Base-by-base conservation (phyloP, 208 protist species). In the Leishmania turanica region DNA sequence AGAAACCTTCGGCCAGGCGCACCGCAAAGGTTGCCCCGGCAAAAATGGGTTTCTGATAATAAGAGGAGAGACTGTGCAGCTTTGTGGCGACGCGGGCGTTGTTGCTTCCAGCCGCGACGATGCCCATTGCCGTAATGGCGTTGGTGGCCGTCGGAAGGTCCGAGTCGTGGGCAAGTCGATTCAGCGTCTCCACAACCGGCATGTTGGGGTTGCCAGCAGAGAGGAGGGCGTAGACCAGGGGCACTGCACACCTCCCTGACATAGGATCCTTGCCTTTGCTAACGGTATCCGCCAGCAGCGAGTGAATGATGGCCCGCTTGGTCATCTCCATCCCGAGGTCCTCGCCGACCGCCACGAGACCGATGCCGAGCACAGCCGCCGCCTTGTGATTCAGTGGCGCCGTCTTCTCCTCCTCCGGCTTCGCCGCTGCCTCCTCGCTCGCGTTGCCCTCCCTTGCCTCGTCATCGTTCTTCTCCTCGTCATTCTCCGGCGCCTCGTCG, bases 281-380 rank as follows among this genome's bases (percentile, higher is more conserved):
- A 21, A 96, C 93, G n/a, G 95, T 96, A 76, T 98, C 95, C 17
- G 93, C 93, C 54, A 97, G 87, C 34, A 99, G 80, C 4, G 99
- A 88, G 90, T 99, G 98, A 83, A 99, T 99, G 82, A 99, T 99
- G 58, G 96, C 93, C 40, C 99, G 93, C 75, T 99, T 92, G 37
- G 95, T 92, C 99, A 99, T 99, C 56, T 99, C 98, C 58, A 87
- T 84, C n/a, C 99, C 99, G 21, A 99, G 88, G 3, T 99, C 96
- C 88, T 99, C 99, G 24, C 99, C 99, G 86, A 99, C 93, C 2
- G 99, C 97, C 40, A 99, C 97, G 15, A 99, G 86, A 31, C 98
- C 98, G 78, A 99, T 99, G 51, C 99, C 99, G 7, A 99, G 83
- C 53, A 99, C 96, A 13, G 99, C 99, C 2, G 99, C 93, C n/a